Percentiles rank a stretch among this genome's conserved stretches.
These are phyloP conservation scores for Sporothrix sp. DNA, from an alignment of 2,329 filamentous ascomycete genomes.

Conservation along the genomic window DNA sequence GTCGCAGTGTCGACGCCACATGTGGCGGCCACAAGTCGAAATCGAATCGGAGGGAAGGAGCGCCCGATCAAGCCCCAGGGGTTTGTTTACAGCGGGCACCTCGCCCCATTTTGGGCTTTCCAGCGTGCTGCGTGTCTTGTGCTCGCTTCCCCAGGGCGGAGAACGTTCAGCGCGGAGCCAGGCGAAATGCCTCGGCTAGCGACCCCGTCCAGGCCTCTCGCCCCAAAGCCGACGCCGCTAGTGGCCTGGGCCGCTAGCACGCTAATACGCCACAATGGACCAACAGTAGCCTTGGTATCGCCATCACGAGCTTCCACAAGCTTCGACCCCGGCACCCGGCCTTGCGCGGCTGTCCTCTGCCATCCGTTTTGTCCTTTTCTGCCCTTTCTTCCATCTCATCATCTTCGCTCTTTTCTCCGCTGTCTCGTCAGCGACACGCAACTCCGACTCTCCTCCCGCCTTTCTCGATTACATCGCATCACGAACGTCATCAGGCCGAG, in stretches of 20 bases:
- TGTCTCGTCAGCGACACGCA: not conserved
- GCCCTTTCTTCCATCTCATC: not conserved
- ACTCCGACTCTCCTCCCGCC: too few relatives aligned
- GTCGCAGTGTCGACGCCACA: constrained; percentile 2
- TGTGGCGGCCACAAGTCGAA: constrained; percentile 6
- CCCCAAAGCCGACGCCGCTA: not conserved
- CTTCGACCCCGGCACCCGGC: constrained; percentile 8
- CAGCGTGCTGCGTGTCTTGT: too few relatives aligned
- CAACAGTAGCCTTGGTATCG: not conserved
- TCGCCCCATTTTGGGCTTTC: too few relatives aligned
- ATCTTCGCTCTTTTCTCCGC: not conserved
- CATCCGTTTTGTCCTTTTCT: not conserved
- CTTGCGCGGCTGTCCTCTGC: not conserved
- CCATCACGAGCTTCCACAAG: constrained; percentile 14
- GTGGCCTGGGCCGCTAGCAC: not conserved
- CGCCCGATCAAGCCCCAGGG: too few relatives aligned
- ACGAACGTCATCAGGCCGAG: not conserved
- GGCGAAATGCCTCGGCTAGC: constrained; percentile 13
- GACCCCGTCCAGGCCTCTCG: not conserved
- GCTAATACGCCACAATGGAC: not conserved
- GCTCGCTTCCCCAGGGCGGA: too few relatives aligned
- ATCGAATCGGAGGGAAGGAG: too few relatives aligned
- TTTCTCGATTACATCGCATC: not conserved
- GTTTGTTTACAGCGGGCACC: too few relatives aligned
- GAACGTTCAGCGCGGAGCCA: too few relatives aligned